Evolutionary conservation across 176 grass and related monocot species (phyloP), one percentile per base, ranked within the genome.

Genomic region (Aegilops longissima): DNA sequence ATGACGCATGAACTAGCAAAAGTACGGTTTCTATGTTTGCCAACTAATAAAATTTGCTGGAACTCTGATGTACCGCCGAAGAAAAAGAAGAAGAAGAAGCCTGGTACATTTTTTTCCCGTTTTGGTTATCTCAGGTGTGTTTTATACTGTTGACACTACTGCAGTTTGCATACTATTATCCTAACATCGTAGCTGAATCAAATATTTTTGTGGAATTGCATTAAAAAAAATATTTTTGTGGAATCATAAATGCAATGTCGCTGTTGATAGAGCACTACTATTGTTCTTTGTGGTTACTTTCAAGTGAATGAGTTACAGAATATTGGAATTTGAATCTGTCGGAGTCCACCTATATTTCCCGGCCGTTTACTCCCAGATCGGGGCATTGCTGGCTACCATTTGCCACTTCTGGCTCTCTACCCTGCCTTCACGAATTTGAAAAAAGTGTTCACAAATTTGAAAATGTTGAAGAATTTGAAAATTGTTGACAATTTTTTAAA

Each of bases 1-100:
- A 47, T 13, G 12, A 13, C 12, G 12, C 44, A 13, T 47, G 44
- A 13, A 47, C 44, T 47, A 13, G 44, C 44, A 47, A 47, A 47
- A 13, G 10, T 44, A 44, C 0, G 42, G 10, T 11, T 44, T 44
- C 42, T 45, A 45, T 12, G 42, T 45, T 45, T 45, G 42, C 42
- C 42, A 45, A 12, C 10, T 12, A 12, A 4, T 12, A 47, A 4
- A 12, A 12, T 47, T 47, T 47, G 44, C 11, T 12, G 44, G 44
- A 47, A 47, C 44, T 47, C 44, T 47, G 11, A 47, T 47, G 44
- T 47, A 47, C 11, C 44, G 3, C 44, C 44, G 9, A 42, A 42
- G 12, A n/a, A n/a, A n/a, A 44, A 45, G 42, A 44, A 44, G 9
- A 93, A 88, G 86, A 93, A 65, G 68, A 84, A 86, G 64, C 81